phyloP scores from a whole-genome alignment of 1,139 yeast genomes.

The Maudiozyma humilis region DNA sequence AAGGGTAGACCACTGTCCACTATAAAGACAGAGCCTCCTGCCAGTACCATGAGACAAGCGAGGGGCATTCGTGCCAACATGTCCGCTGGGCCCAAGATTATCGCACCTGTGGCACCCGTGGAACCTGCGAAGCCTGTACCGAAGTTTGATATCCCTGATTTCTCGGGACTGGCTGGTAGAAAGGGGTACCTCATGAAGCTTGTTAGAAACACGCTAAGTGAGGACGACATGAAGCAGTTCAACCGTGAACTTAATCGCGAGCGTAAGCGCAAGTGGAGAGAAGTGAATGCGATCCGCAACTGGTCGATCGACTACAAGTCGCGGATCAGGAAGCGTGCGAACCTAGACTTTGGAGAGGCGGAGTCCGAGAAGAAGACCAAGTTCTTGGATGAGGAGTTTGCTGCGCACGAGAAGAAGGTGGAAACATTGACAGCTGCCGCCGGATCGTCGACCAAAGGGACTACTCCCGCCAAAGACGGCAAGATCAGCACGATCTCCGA shows the following conservation, averaged over 20 bases:
- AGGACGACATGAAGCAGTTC: slow-evolving; percentile 51
- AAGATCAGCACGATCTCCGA: slow-evolving; percentile 22
- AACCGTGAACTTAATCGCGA: slow-evolving; percentile 57
- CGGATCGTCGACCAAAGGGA: slow-evolving; percentile 2
- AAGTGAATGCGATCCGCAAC: slow-evolving; percentile 68
- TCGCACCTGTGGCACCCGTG: too few species aligned
- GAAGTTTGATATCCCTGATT: slow-evolving; percentile 30
- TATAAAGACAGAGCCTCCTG: not conserved
- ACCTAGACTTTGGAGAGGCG: slow-evolving; percentile 54
- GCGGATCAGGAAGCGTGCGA: slow-evolving; percentile 68
- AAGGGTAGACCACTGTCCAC: not conserved
- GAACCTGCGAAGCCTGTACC: too few species aligned
- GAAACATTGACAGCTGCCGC: not conserved
- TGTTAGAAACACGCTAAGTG: slow-evolving; percentile 23
- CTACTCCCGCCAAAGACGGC: slow-evolving; percentile 9
- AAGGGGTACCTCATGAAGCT: slow-evolving; percentile 20
- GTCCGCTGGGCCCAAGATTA: too few species aligned
- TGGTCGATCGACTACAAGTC: slow-evolving; percentile 80
- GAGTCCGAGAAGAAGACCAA: slow-evolving; percentile 47
- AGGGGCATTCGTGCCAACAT: not conserved
- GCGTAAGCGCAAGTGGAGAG: slow-evolving; percentile 88
- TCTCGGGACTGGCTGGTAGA: slow-evolving; percentile 13
- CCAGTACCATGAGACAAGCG: not conserved
- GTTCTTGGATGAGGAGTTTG: slow-evolving; percentile 76
- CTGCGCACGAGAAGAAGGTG: slow-evolving; percentile 42